Evolutionary conservation across 306 rosid species (phyloP).

Genomic region (Rosa chinensis): DNA sequence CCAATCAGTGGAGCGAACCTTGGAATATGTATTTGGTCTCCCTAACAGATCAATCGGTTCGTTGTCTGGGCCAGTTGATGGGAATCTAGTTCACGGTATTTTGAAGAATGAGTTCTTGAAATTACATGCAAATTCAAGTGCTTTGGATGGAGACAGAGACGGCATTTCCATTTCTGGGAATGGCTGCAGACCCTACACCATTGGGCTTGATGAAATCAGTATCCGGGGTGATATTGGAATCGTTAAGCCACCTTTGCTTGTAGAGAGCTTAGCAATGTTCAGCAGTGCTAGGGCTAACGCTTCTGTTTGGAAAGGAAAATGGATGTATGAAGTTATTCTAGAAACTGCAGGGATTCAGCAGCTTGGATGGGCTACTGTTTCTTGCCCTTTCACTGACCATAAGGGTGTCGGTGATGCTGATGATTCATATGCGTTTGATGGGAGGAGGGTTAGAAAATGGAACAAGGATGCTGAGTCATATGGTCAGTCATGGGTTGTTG

Average conservation of each 20-base stretch:
- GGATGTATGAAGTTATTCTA: constrained; percentile 94
- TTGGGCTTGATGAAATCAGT: constrained; percentile 65
- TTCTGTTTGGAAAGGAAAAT: constrained; percentile 89
- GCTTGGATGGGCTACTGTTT: constrained; percentile 95
- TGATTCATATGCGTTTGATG: constrained; percentile 98
- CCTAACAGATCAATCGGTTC: constrained; percentile 65
- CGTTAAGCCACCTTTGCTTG: constrained; percentile 54
- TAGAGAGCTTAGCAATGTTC: constrained; percentile 89
- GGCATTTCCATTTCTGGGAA: constrained; percentile 47
- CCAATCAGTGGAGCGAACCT: constrained; percentile 83
- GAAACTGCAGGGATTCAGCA: constrained; percentile 98
- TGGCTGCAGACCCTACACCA: constrained; percentile 38
- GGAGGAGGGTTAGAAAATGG: constrained; percentile 90
- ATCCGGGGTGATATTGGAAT: constrained; percentile 77
- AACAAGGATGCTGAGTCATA: constrained; percentile 77
- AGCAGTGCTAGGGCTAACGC: constrained; percentile 90
- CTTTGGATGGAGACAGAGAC: constrained; percentile 42
- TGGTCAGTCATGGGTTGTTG: constrained; percentile 95
- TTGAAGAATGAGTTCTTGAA: constrained; percentile 56
- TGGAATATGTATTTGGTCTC: constrained; percentile 84
- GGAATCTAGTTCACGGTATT: constrained; percentile 43
- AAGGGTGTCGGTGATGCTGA: constrained; percentile 96
- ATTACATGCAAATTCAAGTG: constrained; percentile 28
- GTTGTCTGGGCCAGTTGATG: constrained; percentile 53
- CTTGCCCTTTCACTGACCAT: constrained; percentile 85